Evolutionary conservation across 306 rosid genomes (phyloP).

Genomic region (Castanea crenata): DNA sequence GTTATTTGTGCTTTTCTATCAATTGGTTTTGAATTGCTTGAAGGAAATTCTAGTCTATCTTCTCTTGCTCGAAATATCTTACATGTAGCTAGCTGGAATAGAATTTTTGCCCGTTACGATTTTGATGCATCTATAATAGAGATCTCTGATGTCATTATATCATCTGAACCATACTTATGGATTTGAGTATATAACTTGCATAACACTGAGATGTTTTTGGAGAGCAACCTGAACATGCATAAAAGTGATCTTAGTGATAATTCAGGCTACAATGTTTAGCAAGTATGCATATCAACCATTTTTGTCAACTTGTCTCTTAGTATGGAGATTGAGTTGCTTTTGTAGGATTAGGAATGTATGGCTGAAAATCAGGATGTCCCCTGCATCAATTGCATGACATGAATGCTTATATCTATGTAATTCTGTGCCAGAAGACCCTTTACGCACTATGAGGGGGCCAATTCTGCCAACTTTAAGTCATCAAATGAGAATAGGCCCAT

Average conservation of each 20-base stretch:
- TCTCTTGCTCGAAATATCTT: neutral
- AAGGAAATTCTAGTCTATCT: conserved; percentile 5
- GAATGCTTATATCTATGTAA: neutral
- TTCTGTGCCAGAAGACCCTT: neutral
- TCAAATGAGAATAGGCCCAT: neutral
- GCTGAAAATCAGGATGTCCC: neutral
- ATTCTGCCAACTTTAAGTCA: neutral
- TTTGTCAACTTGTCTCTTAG: neutral
- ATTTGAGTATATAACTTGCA: neutral
- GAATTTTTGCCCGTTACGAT: neutral
- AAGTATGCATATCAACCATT: neutral
- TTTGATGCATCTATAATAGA: neutral
- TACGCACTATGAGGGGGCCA: neutral
- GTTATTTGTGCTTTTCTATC: neutral
- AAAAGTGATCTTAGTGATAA: neutral
- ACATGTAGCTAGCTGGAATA: neutral
- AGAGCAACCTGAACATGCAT: neutral
- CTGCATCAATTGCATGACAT: neutral
- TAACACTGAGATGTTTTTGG: neutral
- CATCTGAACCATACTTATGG: neutral
- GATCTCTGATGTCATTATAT: neutral
- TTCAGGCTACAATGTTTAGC: neutral
- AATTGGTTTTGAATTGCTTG: conserved; percentile 10
- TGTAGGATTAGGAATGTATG: neutral
- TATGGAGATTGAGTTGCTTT: conserved; percentile 2